These are phyloP conservation scores for Agaricus blazei DNA, from an alignment of 768 basidiomycete genomes.

Conservation along the genomic window DNA sequence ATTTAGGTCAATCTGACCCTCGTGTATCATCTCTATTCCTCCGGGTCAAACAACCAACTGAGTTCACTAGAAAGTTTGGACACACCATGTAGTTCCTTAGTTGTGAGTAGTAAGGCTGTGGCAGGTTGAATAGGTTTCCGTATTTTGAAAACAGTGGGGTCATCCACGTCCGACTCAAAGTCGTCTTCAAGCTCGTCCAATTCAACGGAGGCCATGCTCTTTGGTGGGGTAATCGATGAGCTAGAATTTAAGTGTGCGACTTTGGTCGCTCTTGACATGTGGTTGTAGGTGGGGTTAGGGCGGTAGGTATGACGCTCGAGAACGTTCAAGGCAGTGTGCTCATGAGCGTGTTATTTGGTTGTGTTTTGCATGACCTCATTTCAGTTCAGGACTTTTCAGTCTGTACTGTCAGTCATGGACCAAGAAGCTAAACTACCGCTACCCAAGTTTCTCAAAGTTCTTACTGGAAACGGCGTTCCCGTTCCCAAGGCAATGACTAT, in stretches of 20 bases:
- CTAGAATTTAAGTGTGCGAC: neutral
- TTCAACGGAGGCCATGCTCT: conserved; percentile 21
- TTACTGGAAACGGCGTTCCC: conserved; percentile 52
- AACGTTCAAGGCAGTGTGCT: neutral
- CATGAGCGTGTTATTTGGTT: conserved; percentile 2
- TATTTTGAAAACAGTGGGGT: conserved; percentile 38
- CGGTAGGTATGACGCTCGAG: neutral
- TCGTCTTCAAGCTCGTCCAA: conserved; percentile 45
- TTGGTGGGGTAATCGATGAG: conserved; percentile 2
- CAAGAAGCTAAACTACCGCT: conserved; percentile 47
- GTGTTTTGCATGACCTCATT: conserved; percentile 7
- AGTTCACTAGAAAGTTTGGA: neutral
- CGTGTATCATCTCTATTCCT: conserved; percentile 55
- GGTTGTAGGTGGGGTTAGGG: neutral
- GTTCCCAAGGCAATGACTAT: conserved; percentile 65
- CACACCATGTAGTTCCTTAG: conserved; percentile 44
- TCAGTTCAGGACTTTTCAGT: neutral
- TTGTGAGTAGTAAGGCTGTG: conserved; percentile 34
- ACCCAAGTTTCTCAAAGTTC: conserved; percentile 61
- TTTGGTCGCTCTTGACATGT: neutral
- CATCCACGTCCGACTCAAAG: conserved; percentile 35
- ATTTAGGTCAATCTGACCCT: conserved; percentile 63
- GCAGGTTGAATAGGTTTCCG: conserved; percentile 35
- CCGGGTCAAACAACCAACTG: neutral
- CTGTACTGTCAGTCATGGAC: conserved; percentile 14